A percentile compares a stretch with the other conserved stretches of the same genome.
phyloP scores from a whole-genome alignment of 805 yeast genomes.

The Kuraishia molischiana region DNA sequence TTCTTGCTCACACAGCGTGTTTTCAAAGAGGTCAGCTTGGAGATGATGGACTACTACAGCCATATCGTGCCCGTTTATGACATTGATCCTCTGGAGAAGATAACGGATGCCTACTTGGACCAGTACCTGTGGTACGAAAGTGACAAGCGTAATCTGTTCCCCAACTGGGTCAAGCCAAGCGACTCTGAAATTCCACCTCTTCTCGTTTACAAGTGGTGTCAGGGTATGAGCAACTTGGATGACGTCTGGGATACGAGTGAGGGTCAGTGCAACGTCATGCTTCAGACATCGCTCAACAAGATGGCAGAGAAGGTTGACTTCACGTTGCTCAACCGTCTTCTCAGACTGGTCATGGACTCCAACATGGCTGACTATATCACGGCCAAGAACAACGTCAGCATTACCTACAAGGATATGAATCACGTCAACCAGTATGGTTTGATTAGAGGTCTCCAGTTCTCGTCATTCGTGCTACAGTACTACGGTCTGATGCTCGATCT shows the following conservation, averaged over 20 bases:
- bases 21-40: constrained; percentile 79
- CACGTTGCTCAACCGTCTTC: constrained; percentile 71
- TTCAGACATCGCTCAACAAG: constrained; percentile 66
- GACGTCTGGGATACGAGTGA: constrained; percentile 69
- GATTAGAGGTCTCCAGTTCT: constrained; percentile 80
- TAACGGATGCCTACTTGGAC: constrained; percentile 92
- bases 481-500: constrained; percentile 83
- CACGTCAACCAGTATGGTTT: constrained; percentile 86
- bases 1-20: constrained; percentile 80
- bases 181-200: constrained; percentile 92
- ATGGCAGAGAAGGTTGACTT: constrained; percentile 82
- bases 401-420: constrained; percentile 90
- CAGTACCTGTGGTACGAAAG: constrained; percentile 97
- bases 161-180: constrained; percentile 93
- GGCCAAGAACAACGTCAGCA: constrained; percentile 74
- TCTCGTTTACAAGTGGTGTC: constrained; percentile 88
- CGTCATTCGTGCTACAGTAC: constrained; percentile 83
- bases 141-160: constrained; percentile 77
- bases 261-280: constrained; percentile 75
- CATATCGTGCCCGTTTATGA: constrained; percentile 79
- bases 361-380: constrained; percentile 92
- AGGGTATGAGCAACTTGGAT: constrained; percentile 72
- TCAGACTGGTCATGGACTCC: constrained; percentile 77
- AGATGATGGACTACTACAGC: constrained; percentile 87
- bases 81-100: constrained; percentile 87